Percentiles rank a stretch among this genome's conserved stretches.
Evolutionary conservation across 2,329 filamentous ascomycete genomes (phyloP).

Genomic region (Fusarium sp.): DNA sequence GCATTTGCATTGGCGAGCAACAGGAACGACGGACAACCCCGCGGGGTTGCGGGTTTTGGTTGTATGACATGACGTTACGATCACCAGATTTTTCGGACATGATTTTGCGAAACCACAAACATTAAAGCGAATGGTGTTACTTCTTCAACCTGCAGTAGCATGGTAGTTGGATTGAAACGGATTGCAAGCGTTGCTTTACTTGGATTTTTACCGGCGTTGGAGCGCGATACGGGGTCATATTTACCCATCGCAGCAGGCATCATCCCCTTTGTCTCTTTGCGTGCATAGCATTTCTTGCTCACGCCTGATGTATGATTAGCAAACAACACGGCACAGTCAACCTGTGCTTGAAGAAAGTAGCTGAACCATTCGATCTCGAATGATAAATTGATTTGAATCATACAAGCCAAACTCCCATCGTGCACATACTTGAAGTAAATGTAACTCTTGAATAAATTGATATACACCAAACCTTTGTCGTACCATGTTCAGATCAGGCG

Average conservation of each 20-base stretch:
- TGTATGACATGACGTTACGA: conserved; percentile 31
- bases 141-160: conserved; percentile 1
- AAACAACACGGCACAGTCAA: conserved; percentile 19
- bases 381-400: conserved; percentile 13
- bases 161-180: conserved; percentile 1
- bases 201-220: conserved; percentile 20
- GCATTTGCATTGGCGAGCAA: conserved; percentile 2
- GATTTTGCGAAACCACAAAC: conserved; percentile 14
- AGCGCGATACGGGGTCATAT: conserved; percentile 1
- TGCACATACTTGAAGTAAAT: not conserved
- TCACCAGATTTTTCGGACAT: conserved; percentile 29
- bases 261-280: conserved; percentile 13
- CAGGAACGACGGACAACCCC: conserved; percentile 9
- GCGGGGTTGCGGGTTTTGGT: conserved; percentile 3
- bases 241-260: not conserved
- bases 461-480: not conserved
- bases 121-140: conserved; percentile 21
- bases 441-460: not conserved
- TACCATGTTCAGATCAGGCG: not conserved
- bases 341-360: conserved; percentile 13
- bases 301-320: conserved; percentile 25
- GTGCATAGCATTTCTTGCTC: conserved; percentile 16
- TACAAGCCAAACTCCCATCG: not conserved
- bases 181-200: conserved; percentile 19
- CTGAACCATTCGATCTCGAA: conserved; percentile 15